phyloP scores from a whole-genome alignment of 2,329 filamentous ascomycete species.

The Phaeoacremonium minimum region DNA sequence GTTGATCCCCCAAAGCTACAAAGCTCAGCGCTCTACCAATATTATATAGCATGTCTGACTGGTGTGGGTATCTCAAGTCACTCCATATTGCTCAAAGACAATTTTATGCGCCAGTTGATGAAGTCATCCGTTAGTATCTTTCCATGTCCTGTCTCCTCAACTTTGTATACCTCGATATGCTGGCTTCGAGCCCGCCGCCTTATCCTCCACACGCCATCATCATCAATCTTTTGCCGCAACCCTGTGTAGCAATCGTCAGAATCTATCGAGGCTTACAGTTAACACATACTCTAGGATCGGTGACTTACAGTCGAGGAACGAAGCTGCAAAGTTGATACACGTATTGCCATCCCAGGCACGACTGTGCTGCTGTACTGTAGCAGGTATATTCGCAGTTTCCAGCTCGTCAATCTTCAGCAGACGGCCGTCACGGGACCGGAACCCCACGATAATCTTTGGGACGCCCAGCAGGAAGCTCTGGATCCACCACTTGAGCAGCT shows the following conservation, averaged over 20 bases:
- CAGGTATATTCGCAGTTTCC: constrained; percentile 74
- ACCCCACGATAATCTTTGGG: constrained; percentile 87
- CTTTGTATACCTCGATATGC: constrained; percentile 67
- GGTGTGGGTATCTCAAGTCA: no score
- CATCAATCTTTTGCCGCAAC: constrained; percentile 57
- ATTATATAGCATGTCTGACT: no score
- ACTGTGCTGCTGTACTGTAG: constrained; percentile 63
- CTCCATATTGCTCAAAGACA: constrained; percentile 26
- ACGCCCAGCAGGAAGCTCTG: constrained; percentile 94
- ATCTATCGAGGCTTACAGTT: no score
- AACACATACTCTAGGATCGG: background rate
- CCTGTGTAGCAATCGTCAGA: no score
- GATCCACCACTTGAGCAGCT: constrained; percentile 93
- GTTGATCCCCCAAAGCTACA: no score
- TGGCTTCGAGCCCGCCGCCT: constrained; percentile 57
- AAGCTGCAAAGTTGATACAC: constrained; percentile 85
- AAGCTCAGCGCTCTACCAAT: no score
- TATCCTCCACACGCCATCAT: constrained; percentile 80
- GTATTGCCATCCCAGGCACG: constrained; percentile 85
- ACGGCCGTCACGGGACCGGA: constrained; percentile 68
- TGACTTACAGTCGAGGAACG: constrained; percentile 69
- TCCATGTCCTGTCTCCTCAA: constrained; percentile 72
- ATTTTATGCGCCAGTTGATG: constrained; percentile 65
- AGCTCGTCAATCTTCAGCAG: constrained; percentile 72
- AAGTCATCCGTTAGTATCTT: constrained; percentile 75